Base-by-base conservation (phyloP, 768 basidiomycete species). In the Tylopilus subfusipes region DNA sequence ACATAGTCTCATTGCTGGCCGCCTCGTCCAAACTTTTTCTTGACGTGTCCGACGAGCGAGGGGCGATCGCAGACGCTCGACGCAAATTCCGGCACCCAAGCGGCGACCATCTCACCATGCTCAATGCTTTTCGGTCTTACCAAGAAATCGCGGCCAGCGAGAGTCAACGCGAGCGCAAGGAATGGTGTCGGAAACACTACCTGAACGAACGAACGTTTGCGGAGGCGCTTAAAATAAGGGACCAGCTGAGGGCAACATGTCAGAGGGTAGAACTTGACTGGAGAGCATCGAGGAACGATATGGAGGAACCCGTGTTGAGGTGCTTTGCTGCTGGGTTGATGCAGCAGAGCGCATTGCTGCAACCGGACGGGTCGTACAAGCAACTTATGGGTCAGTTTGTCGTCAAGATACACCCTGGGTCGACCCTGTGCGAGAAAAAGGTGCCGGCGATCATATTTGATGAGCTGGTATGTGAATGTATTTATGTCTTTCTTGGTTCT, bases 371-470 rank as follows among this genome's bases (percentile, higher is more conserved):
- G 46, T 80, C 82, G 30, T 99, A 98, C 76, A 96, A 86, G 67
- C 90, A 83, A 66, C 76, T 82, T 4, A 82, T 90, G 76, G 89
- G 89, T 2, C 82, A 81, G 43, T 79, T 82, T 54, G 84, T 88
- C 22, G 78, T 98, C 53, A 96, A 95, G 68, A 89, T 99, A 21
- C 93, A 98, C 65, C 97, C 96, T 0, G 82, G 88, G 29, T 98
- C 95, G 29, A 79, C 82, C 4, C 66, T 98, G 62, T 82, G 80
- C 61, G 86, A 88, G 60, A 92, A 89, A 65, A 91, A 90, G 67
- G 82, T 85, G 0, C 85, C 85, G 0, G 92, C 88, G 6, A 93
- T 99, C 57, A 80, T 99, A 34, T 99, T 90, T 67, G 88, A 96
- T 68, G 97, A 99, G 66, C 73, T 99, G 66, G 96, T 97, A 57